A percentile compares a stretch with the other conserved stretches of the same genome.
Evolutionary conservation across 495 filamentous ascomycete genomes (phyloP).

Genomic region (Platismatia glauca): DNA sequence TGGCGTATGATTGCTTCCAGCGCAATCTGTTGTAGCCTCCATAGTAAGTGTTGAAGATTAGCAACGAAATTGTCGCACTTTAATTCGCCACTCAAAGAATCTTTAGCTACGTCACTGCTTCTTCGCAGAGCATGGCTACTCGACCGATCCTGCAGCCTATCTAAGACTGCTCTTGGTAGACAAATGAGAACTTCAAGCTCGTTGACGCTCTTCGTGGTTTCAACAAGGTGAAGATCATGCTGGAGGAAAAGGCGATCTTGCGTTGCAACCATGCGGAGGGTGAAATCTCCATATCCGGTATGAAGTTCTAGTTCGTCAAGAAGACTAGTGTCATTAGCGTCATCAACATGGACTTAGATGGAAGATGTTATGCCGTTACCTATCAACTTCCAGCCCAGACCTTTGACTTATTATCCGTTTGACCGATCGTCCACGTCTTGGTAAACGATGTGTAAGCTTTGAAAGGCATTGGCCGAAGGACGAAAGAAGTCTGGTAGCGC

Average conservation of each 20-base stretch:
- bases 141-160: conserved; percentile 10
- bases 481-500: not conserved
- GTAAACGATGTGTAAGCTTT: not conserved
- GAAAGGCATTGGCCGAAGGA: not conserved
- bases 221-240: conserved; percentile 11
- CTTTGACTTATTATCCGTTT: not conserved
- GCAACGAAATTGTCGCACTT: conserved; percentile 18
- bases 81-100: conserved; percentile 6
- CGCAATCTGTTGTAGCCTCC: conserved; percentile 19
- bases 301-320: conserved; percentile 20
- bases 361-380: not conserved
- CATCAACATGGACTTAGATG: not conserved
- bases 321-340: conserved; percentile 15
- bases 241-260: conserved; percentile 21
- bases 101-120: not conserved
- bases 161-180: conserved; percentile 16
- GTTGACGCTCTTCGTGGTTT: conserved; percentile 7
- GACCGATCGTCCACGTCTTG: not conserved
- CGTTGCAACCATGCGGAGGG: conserved; percentile 13
- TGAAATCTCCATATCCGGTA: not conserved
- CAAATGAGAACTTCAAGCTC: conserved; percentile 15
- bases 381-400: not conserved
- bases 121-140: not conserved
- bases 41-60: conserved; percentile 24
- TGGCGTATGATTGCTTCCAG: conserved; percentile 19